Percentiles rank a stretch among this genome's conserved stretches.
Conservation (phyloP, 441 rosid genomes). For the Codiaeum variegatum region DNA sequence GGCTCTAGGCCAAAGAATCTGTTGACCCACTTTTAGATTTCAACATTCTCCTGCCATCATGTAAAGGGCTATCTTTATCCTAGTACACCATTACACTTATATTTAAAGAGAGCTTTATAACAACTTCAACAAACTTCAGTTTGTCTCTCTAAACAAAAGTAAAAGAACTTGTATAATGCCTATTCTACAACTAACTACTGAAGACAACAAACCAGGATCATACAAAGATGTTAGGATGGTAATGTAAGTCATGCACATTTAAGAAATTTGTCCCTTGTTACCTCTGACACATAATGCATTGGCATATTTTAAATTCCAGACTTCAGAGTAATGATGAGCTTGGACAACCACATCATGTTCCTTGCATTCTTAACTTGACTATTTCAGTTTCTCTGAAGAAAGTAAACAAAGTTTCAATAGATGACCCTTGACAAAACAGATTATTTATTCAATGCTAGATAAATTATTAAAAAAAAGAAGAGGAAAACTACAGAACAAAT, state of each 20-base stretch:
- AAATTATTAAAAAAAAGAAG: constrained; percentile 14
- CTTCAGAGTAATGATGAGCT: constrained; percentile 93
- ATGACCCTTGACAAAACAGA: constrained; percentile 3
- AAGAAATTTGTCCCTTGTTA: constrained; percentile 28
- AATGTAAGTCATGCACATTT: background rate
- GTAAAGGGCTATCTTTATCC: background rate
- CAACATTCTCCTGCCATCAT: background rate
- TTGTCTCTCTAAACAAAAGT: background rate
- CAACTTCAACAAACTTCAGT: background rate
- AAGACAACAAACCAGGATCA: background rate
- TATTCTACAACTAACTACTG: background rate
- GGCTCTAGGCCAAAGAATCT: background rate
- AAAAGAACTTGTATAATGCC: background rate
- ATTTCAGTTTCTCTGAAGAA: constrained; percentile 70
- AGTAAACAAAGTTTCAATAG: constrained; percentile 23
- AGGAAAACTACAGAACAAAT: constrained; percentile 63
- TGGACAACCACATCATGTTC: constrained; percentile 98
- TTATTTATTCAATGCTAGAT: background rate
- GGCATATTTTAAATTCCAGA: constrained; percentile 96
- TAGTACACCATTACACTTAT: background rate
- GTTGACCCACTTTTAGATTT: background rate
- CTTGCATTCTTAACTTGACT: constrained; percentile 93
- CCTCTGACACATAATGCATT: constrained; percentile 97
- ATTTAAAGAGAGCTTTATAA: background rate
- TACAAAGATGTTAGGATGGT: background rate